These are phyloP conservation scores for Moricandia moricandioides DNA, from an alignment of 345 rosid genomes.

Conservation along the genomic window DNA sequence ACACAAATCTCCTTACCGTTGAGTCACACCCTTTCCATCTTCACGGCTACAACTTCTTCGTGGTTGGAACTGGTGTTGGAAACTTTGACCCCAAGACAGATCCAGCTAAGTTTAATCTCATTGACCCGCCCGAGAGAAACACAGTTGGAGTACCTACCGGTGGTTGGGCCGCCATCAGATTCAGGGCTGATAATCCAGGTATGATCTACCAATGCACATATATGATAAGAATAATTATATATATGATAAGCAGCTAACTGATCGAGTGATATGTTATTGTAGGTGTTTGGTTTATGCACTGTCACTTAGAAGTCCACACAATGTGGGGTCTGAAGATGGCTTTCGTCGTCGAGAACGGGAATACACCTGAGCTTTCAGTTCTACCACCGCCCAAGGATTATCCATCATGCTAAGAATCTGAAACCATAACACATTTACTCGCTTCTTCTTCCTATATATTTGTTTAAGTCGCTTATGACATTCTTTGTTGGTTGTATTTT, in stretches of 20 bases:
- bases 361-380: constrained; percentile 40
- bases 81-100: constrained; percentile 49
- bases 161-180: constrained; percentile 74
- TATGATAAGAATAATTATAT: neutral
- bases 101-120: constrained; percentile 50
- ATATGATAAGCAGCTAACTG: constrained; percentile 8
- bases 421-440: neutral
- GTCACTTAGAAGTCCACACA: constrained; percentile 61
- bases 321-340: constrained; percentile 66
- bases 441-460: constrained; percentile 13
- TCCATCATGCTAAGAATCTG: constrained; percentile 41
- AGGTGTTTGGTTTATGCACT: constrained; percentile 64
- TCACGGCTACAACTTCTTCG: constrained; percentile 69
- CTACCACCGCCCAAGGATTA: constrained; percentile 53
- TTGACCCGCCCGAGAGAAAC: constrained; percentile 78
- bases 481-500: constrained; percentile 27
- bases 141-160: constrained; percentile 75
- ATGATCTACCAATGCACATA: neutral
- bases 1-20: constrained; percentile 54
- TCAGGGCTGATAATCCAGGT: constrained; percentile 81
- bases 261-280: constrained; percentile 11
- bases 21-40: constrained; percentile 72
- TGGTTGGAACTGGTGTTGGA: constrained; percentile 58
- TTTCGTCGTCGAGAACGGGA: constrained; percentile 53
- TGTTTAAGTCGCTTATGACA: constrained; percentile 26